Base-by-base conservation (phyloP, 441 rosid species). In the Capsella rubella region DNA sequence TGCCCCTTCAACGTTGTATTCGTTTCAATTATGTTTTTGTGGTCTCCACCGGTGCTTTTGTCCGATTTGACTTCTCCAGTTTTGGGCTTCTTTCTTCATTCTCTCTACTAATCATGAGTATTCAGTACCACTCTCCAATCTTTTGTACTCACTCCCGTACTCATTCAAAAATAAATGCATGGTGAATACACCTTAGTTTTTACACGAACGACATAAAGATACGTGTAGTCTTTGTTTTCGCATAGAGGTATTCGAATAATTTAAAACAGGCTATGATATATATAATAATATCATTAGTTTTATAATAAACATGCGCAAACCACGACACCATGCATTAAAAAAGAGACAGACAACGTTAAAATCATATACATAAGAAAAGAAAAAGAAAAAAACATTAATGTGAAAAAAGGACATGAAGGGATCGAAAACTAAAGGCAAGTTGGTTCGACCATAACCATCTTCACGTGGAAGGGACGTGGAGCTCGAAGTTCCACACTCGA, bases 391-490 rank as follows among this genome's bases (percentile, higher is more conserved):
- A 66, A 50, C 35, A 58, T 35, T 76, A 55, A 63, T 69, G 47
- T 40, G 72, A 77, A 42, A 21, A 69, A 64, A 57, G 43, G 76
- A 77, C 72, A 71, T 28, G 63, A 71, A 57, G 35, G 34, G 57
- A 57, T 62, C 60, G 16, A 21, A 76, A 56, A 47, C 40, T 64
- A 71, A 65, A 59, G 58, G 42, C 72, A 77, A 71, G 68, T 71
- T 65, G 76, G 76, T 64, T 42, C 62, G 63, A 51, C 43, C 73
- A 59, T 65, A 18, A 71, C 43, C 56, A 49, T 31, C 56, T 71
- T 64, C 76, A 70, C 80, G 76, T 69, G 75, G 71, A 32, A 64
- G 54, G 71, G 67, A 57, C 76, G 62, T 71, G 69, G 75, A 71
- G 80, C 69, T 71, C 80, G 51, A 77, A 59, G 57, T 77, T 71